Evolutionary conservation across 495 filamentous ascomycete species (phyloP).

Genomic region (Cudoniella acicularis): DNA sequence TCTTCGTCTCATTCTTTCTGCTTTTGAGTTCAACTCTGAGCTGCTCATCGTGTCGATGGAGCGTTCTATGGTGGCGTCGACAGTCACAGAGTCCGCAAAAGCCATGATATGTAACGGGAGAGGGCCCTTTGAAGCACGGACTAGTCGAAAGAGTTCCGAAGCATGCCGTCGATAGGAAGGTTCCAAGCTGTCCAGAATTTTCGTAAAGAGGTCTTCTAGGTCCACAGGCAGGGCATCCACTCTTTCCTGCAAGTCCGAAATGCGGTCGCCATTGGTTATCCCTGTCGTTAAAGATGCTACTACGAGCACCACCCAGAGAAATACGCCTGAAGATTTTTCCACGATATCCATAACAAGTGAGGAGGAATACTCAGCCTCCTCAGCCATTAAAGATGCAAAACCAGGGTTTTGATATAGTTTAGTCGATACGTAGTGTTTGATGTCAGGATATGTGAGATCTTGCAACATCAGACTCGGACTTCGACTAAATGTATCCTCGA

Average conservation of each 20-base stretch:
- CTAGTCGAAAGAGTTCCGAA: neutral
- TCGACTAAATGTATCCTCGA: slow-evolving; percentile 25
- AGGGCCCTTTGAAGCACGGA: neutral
- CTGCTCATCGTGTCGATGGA: too few relatives aligned
- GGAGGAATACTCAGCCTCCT: neutral
- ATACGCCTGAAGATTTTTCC: slow-evolving; percentile 29
- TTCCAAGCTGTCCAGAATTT: neutral
- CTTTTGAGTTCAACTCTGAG: neutral
- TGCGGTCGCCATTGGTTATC: neutral
- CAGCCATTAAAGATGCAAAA: neutral
- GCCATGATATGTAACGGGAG: neutral
- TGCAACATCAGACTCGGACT: slow-evolving; percentile 3
- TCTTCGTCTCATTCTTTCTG: neutral
- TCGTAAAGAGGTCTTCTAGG: slow-evolving; percentile 11
- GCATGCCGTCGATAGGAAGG: neutral
- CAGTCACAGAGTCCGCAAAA: neutral
- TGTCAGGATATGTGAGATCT: slow-evolving; percentile 4
- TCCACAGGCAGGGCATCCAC: slow-evolving; percentile 5
- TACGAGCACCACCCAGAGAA: slow-evolving; percentile 33
- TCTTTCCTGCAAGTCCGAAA: neutral
- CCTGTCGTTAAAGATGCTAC: neutral
- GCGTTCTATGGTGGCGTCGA: too few relatives aligned
- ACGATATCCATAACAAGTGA: slow-evolving; percentile 18
- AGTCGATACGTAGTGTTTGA: neutral
- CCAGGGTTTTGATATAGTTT: neutral